Evolutionary conservation across 2,329 filamentous ascomycete species (phyloP).

Genomic region (Helminthosporium solani): DNA sequence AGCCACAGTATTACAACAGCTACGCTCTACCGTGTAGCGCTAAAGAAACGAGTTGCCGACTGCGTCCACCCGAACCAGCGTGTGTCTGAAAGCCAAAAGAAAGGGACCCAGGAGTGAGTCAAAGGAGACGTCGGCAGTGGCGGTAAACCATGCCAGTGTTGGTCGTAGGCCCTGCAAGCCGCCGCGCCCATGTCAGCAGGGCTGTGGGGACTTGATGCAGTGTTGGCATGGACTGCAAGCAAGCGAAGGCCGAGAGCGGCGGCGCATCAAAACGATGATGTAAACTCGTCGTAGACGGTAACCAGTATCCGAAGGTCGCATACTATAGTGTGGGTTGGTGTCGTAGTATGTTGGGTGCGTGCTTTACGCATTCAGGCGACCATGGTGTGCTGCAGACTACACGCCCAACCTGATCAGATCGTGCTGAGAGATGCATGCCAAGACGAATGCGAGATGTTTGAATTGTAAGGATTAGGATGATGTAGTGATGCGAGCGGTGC

Average conservation of each 20-base stretch:
- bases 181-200: slow-evolving; percentile 19
- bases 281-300: slow-evolving; percentile 14
- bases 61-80: slow-evolving; percentile 42
- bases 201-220: slow-evolving; percentile 10
- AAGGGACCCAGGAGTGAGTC: slow-evolving; percentile 28
- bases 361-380: slow-evolving; percentile 18
- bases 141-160: slow-evolving; percentile 13
- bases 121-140: slow-evolving; percentile 20
- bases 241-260: slow-evolving; percentile 17
- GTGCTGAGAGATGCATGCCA: slow-evolving; percentile 24
- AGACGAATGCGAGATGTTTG: slow-evolving; percentile 13
- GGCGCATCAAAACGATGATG: slow-evolving; percentile 9
- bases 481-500: slow-evolving; percentile 20
- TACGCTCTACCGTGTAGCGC: slow-evolving; percentile 26
- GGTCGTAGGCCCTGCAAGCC: slow-evolving; percentile 12
- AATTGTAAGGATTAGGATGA: slow-evolving; percentile 17
- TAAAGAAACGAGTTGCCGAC: slow-evolving; percentile 26
- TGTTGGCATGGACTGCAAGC: slow-evolving; percentile 18
- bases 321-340: too few species aligned
- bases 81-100: slow-evolving; percentile 29
- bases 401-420: slow-evolving; percentile 28
- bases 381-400: slow-evolving; percentile 24
- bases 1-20: slow-evolving; percentile 40
- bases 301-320: slow-evolving; percentile 16
- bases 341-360: too few species aligned